Evolutionary conservation across 2,329 filamentous ascomycete genomes (phyloP).

Genomic region (Cylindrodendrum hubeiense): DNA sequence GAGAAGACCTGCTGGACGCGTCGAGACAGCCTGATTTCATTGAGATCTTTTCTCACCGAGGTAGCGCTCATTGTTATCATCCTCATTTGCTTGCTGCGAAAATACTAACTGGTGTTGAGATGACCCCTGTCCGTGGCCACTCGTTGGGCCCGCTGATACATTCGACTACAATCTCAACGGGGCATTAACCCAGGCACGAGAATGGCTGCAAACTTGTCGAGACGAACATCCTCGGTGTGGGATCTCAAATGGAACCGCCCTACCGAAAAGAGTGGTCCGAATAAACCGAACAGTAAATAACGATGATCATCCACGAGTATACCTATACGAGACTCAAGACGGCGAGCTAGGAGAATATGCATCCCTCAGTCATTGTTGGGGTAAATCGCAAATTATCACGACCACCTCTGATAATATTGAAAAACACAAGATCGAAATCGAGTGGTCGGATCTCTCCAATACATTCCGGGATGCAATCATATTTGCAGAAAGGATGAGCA

Average conservation of each 20-base stretch:
- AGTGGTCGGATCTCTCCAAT: conserved; percentile 9
- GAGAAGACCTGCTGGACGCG: background rate
- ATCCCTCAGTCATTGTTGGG: conserved; percentile 14
- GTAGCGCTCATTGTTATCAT: background rate
- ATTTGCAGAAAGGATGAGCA: background rate
- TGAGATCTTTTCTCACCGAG: background rate
- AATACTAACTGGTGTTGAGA: background rate
- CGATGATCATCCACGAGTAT: background rate
- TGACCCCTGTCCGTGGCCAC: conserved; percentile 6
- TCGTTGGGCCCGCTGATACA: conserved; percentile 5
- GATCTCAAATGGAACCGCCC: background rate
- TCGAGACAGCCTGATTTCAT: background rate
- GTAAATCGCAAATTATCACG: conserved; percentile 14
- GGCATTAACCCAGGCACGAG: background rate
- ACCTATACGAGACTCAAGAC: background rate
- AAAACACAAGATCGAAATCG: background rate
- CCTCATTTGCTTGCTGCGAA: background rate
- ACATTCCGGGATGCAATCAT: conserved; percentile 12
- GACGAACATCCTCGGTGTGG: background rate
- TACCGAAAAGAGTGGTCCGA: conserved; percentile 1
- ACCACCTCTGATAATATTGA: conserved; percentile 8
- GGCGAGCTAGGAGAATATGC: background rate
- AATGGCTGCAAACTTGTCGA: background rate
- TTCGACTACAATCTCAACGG: background rate
- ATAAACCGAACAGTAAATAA: background rate